phyloP scores from a whole-genome alignment of 495 filamentous ascomycete genomes.

The Talaromyces adpressus region DNA sequence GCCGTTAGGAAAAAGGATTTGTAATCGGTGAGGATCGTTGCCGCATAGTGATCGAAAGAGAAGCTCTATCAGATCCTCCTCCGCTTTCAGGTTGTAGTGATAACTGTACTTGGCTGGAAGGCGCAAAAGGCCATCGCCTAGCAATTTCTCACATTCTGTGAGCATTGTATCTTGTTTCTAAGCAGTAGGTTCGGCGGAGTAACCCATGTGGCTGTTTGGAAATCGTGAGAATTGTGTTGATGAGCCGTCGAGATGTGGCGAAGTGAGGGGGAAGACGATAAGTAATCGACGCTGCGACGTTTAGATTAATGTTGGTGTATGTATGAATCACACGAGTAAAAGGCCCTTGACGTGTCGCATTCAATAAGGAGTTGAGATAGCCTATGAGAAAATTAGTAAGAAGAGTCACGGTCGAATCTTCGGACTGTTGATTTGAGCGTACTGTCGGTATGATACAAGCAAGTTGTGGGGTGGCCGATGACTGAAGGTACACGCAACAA shows the following conservation, averaged over 20 bases:
- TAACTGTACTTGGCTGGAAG: conserved; percentile 61
- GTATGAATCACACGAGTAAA: neutral
- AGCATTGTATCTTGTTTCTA: conserved; percentile 33
- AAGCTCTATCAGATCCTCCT: conserved; percentile 59
- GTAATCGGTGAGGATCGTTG: conserved; percentile 62
- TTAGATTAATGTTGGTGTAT: neutral
- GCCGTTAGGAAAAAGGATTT: conserved; percentile 74
- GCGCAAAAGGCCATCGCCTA: conserved; percentile 66
- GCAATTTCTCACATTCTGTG: conserved; percentile 69
- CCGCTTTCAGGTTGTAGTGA: conserved; percentile 64
- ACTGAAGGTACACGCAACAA: conserved; percentile 4
- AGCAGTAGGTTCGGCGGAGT: neutral
- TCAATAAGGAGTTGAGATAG: neutral
- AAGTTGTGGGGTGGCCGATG: conserved; percentile 2
- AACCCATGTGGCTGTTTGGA: neutral
- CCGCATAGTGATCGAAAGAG: conserved; percentile 83
- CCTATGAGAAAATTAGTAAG: neutral
- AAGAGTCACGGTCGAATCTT: neutral
- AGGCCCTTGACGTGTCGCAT: neutral
- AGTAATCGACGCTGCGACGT: neutral
- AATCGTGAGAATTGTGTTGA: neutral
- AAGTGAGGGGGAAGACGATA: neutral
- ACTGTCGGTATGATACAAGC: neutral
- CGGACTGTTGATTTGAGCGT: neutral
- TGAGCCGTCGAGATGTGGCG: neutral